Base-by-base conservation (phyloP, 2,329 filamentous ascomycete species). In the Talaromyces sp. region DNA sequence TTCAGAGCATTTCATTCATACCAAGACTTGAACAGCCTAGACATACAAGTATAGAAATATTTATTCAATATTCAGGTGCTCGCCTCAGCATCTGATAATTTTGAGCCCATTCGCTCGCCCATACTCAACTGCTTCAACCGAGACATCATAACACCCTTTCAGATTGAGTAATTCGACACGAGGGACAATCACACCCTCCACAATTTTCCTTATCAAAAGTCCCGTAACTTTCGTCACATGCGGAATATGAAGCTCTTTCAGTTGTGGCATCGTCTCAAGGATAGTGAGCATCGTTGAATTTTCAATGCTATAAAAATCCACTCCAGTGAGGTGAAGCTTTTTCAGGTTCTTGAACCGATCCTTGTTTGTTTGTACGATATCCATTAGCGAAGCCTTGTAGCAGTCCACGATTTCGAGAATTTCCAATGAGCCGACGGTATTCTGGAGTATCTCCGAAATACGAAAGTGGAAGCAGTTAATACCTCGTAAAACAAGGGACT, bases 221-320 rank as follows among this genome's bases (percentile, higher is more conserved):
- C 78, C 78, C 5, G 75, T 78, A 6, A 80, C 72, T 13, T 62
- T 66, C 1, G 76, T 79, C 27, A 31, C 3, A 43, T 69, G 68
- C 0, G 75, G 75, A 9, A 80, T 27, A 67, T 79, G 66, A 5
- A 80, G 69, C 1, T 71, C 65, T 57, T 73, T 75, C 16, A 80
- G 59, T 1, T 73, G 70, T 0, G 69, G 68, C 49, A 79, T 68
- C 11, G 50, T 59, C 2, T 67, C 47, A 11, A 72, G 63, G 1
- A 79, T 63, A 9, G 27, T 9, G 1, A 61, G 45, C 0, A 73
- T 16, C 66, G 5, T 66, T 52, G 2, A n/a, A 37, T 62, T 80
- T 76, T 71, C 66, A 16, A 79, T 64, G 2, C 65, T 66, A 1
- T 62, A 60, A 19, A 74, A 67, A 16, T 61, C 60, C 58, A 66